Evolutionary conservation across 495 filamentous ascomycete species (phyloP).

Genomic region (Penicillium coprophilum): DNA sequence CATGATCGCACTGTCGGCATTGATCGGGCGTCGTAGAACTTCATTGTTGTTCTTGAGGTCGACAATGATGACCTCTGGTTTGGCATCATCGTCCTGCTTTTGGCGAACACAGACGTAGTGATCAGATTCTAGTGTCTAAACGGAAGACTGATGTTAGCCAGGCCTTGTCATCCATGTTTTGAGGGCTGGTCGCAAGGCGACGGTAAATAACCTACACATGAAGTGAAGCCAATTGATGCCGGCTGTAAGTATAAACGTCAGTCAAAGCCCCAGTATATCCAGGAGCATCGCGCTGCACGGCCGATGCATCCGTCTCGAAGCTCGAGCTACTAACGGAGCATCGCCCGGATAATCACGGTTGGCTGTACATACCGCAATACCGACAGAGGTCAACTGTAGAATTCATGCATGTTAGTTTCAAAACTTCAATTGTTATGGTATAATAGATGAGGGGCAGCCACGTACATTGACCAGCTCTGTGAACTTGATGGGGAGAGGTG

Average conservation of each 20-base stretch:
- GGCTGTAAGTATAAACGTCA: constrained; percentile 53
- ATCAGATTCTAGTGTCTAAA: constrained; percentile 94
- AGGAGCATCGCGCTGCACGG: constrained; percentile 16
- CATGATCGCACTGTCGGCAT: constrained; percentile 99
- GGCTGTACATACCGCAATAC: constrained; percentile 68
- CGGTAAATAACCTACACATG: constrained; percentile 69
- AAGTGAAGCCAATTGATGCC: constrained; percentile 90
- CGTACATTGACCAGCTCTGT: constrained; percentile 87
- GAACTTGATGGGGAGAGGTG: constrained; percentile 89
- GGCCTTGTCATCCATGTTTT: constrained; percentile 12
- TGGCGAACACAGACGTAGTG: constrained; percentile 93
- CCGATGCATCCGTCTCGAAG: constrained; percentile 24
- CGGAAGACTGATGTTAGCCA: constrained; percentile 19
- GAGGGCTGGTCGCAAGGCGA: constrained; percentile 4
- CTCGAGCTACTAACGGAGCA: constrained; percentile 21
- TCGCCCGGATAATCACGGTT: constrained; percentile 12
- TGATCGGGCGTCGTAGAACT: constrained; percentile 90
- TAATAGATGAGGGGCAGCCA: constrained; percentile 18
- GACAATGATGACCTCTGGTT: constrained; percentile 93
- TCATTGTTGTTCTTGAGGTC: constrained; percentile 94
- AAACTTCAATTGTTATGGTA: not conserved
- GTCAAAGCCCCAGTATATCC: constrained; percentile 26
- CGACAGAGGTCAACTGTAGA: constrained; percentile 68
- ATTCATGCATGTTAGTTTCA: constrained; percentile 26
- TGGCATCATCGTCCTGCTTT: constrained; percentile 73